A percentile compares a stretch with the other conserved stretches of the same genome.
Conservation (phyloP, 2,329 filamentous ascomycete species). For the Fusarium nanum region DNA sequence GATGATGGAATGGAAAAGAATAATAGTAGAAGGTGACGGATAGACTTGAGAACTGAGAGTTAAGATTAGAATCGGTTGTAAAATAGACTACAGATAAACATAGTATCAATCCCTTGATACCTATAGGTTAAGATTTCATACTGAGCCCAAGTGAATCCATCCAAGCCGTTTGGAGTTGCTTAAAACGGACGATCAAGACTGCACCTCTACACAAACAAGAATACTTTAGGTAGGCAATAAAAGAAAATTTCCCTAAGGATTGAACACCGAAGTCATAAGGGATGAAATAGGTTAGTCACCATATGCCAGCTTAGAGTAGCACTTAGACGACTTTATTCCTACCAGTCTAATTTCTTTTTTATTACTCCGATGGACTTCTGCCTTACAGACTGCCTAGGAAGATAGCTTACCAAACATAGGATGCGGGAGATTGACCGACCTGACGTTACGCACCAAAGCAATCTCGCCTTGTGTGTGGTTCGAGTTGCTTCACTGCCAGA, state of each 20-base stretch:
- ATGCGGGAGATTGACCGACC: not conserved
- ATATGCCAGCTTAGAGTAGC: not conserved
- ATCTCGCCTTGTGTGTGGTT: not conserved
- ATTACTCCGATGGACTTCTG: too few relatives aligned
- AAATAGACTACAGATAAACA: not conserved
- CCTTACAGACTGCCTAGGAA: not conserved
- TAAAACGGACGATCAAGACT: rapidly evolving
- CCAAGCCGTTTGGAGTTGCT: not conserved
- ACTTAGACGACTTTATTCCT: not conserved
- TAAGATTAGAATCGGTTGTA: not conserved
- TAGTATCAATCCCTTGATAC: not conserved
- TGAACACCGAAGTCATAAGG: not conserved
- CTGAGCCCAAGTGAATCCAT: not conserved
- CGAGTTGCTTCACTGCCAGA: not conserved
- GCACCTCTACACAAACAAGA: not conserved
- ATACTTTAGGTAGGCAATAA: not conserved
- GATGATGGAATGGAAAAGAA: not conserved
- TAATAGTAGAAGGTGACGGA: not conserved
- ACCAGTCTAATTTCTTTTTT: not conserved
- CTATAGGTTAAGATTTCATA: not conserved
- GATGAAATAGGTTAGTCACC: not conserved
- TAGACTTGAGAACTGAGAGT: not conserved
- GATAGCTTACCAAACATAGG: not conserved
- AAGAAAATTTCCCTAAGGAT: not conserved
- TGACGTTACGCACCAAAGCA: not conserved